Base-by-base conservation (phyloP, 2,329 filamentous ascomycete genomes). In the Microthyrium microscopicum region DNA sequence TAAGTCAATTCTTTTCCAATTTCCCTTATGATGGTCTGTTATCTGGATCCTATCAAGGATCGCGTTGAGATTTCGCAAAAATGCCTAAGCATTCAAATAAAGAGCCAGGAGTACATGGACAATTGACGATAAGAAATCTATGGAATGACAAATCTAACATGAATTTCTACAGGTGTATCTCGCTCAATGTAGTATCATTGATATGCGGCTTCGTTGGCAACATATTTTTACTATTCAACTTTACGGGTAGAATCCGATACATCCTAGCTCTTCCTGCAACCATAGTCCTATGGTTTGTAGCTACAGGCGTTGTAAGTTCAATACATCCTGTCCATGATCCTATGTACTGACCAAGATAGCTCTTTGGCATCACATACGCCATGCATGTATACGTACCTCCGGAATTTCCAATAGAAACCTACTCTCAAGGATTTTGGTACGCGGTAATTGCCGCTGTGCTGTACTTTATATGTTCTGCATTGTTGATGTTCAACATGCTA, bases 381-480 rank as follows among this genome's bases (percentile, higher is more conserved):
- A 77, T 82, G 41, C 65, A 79, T 4, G 52, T 69, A 2, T 75
- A 78, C 8, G 66, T 68, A 0, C 53, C 58, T 44, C 58, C 64
- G 20, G 39, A 62, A 45, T 31, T 51, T 32, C 47, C 59, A 35
- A 40, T 65, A 60, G 42, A 71, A 40, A 57, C 56, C 1, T 76
- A 79, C 63, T 83, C 80, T 0, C 79, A 92, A 51, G 82, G 81
- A 1, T 93, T 80, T 47, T 93, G 77, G 66, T 91, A 91, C 47
- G 84, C 73, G 18, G 66, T 92, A 13, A 81, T 82, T 44, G 75
- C 83, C 3, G 79, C 83, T 19, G 58, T 71, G 3, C 65, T 92
- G 15, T 93, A 93, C 55, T 77, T 87, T 36, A 48, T 87, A 12
- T 77, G 80, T 34, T 77, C 80, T 1, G 70, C 77, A 29, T 64